These are phyloP conservation scores for Sporothrix schenckii DNA, from an alignment of 2,329 filamentous ascomycete species.

Conservation along the genomic window DNA sequence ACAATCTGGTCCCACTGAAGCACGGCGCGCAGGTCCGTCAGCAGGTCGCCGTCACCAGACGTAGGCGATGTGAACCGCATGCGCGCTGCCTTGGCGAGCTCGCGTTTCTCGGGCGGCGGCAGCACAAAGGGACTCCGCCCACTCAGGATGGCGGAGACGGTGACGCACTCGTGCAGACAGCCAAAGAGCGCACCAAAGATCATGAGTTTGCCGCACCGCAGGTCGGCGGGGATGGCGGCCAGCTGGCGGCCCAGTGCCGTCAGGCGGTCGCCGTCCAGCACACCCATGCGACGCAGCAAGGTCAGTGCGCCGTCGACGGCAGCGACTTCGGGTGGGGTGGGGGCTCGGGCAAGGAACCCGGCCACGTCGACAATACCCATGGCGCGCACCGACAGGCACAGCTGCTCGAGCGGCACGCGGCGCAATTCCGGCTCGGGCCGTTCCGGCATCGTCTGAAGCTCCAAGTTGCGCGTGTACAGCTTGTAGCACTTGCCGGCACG, in stretches of 20 bases:
- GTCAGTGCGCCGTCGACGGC: constrained; percentile 85
- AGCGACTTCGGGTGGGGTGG: constrained; percentile 82
- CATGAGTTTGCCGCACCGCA: constrained; percentile 91
- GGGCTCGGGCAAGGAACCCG: constrained; percentile 78
- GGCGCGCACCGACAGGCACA: constrained; percentile 90
- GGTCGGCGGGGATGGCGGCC: constrained; percentile 91
- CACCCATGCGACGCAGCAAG: constrained; percentile 81
- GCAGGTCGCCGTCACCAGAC: constrained; percentile 77
- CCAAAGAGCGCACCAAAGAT: constrained; percentile 93
- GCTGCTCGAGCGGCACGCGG: constrained; percentile 87
- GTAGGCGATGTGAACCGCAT: constrained; percentile 64
- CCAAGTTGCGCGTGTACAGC: constrained; percentile 84
- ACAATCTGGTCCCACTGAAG: constrained; percentile 76
- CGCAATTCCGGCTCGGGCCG: constrained; percentile 92
- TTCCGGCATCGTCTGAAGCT: constrained; percentile 76
- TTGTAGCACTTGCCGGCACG: constrained; percentile 92
- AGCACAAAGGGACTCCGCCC: constrained; percentile 77
- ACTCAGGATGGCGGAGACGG: constrained; percentile 90
- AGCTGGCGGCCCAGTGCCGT: constrained; percentile 91
- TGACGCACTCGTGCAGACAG: constrained; percentile 84
- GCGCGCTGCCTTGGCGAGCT: constrained; percentile 77
- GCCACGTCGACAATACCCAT: constrained; percentile 88
- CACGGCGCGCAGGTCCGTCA: constrained; percentile 84
- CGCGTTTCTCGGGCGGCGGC: constrained; percentile 77
- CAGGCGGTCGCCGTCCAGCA: constrained; percentile 74